A percentile compares a stretch with the other conserved stretches of the same genome.
Conservation (phyloP, 75 land plant genomes). For the Picea glauca region DNA sequence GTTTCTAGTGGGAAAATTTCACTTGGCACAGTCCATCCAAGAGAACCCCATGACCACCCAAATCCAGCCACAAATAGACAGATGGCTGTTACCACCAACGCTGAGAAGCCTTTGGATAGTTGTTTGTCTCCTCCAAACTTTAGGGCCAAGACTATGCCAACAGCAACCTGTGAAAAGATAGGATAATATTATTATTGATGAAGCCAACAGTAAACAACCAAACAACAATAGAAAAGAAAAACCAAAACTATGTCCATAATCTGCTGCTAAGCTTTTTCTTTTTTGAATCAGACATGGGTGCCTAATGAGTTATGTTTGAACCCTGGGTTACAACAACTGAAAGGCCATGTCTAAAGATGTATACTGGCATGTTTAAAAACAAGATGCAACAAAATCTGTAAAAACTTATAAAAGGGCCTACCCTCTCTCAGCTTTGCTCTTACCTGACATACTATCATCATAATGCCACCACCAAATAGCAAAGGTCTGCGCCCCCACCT, state of each 20-base stretch:
- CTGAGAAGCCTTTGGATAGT: slow-evolving; percentile 45
- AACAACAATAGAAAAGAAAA: too few relatives aligned
- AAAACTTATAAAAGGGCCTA: too few relatives aligned
- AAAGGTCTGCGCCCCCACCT: slow-evolving; percentile 50
- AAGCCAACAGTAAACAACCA: too few relatives aligned
- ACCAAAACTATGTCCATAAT: background rate
- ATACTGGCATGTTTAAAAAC: background rate
- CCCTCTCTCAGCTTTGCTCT: background rate
- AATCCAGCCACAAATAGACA: slow-evolving; percentile 70
- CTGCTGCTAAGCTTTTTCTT: background rate
- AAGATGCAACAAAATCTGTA: background rate
- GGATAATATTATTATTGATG: background rate
- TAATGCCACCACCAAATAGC: slow-evolving; percentile 60
- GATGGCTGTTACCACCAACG: slow-evolving; percentile 50
- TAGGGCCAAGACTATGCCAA: slow-evolving; percentile 53
- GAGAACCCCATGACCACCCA: slow-evolving; percentile 94
- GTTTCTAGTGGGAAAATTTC: slow-evolving; percentile 89
- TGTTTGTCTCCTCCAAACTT: slow-evolving; percentile 36
- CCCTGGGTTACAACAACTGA: background rate
- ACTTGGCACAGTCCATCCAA: slow-evolving; percentile 89
- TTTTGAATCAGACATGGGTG: background rate
- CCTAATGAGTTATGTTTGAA: background rate
- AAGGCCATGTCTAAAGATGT: background rate
- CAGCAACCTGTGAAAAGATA: slow-evolving; percentile 31
- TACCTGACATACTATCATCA: slow-evolving; percentile 73